Evolutionary conservation across 495 filamentous ascomycete genomes (phyloP), one percentile per base, ranked within the genome.

Genomic region (Bathelium albidoporum): DNA sequence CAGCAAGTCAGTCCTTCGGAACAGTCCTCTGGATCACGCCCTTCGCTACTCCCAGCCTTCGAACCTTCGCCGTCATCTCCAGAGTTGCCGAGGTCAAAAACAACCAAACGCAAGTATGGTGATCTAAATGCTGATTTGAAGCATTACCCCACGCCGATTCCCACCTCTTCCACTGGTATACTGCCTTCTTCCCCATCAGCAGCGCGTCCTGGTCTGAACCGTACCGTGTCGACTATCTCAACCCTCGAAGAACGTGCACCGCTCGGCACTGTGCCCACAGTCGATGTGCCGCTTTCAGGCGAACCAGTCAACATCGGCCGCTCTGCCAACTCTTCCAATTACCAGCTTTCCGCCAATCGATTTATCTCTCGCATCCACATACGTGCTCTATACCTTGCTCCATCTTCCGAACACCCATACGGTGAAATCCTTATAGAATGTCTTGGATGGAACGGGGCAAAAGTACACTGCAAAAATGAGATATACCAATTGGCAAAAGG

Each of bases 391-490:
- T 98, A 94, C 73, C 84, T 91, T 58, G 80, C 87, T 2, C 83
- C 87, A 10, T 77, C 81, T 7, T 66, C 74, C 49, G 66, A 72
- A 12, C 65, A 73, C 59, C 71, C 77, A 45, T 65, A 76, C 4
- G 86, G 87, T 69, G 85, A 84, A 74, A 82, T 97, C 58, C 87
- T 91, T 73, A 86, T 98, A 62, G 82, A 88, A 72, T 98, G 94
- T 75, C 82, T 87, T 70, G 94, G 94, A 20, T 97, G 93, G 92
- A 98, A 98, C 74, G 93, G 94, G 14, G 80, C 93, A 59, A 96
- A 91, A 74, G 77, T 98, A 62, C 92, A 96, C 75, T 97, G 89
- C 76, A 88, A 91, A 74, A 92, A 92, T 28, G 86, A 85, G 68
- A 88, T 87, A 32, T 94, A 88, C 80, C 89, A 95, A 65, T 73